phyloP scores from a whole-genome alignment of 805 yeast species.

The Zygosaccharomyces gambellarensis region DNA sequence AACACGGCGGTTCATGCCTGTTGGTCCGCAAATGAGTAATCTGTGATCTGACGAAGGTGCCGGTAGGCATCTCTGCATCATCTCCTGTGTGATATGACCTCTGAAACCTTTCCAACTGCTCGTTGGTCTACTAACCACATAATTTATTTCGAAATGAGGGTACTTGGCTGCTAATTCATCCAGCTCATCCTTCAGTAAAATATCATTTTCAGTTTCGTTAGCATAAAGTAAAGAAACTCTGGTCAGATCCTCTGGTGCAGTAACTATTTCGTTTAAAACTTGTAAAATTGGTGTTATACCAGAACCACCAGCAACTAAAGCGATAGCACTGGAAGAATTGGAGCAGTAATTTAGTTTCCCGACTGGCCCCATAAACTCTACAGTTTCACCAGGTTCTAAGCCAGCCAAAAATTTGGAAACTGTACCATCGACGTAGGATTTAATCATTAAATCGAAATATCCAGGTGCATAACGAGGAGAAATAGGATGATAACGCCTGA shows the following conservation, averaged over 20 bases:
- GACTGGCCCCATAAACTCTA: constrained; percentile 73
- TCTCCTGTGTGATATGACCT: constrained; percentile 58
- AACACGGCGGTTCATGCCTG: constrained; percentile 55
- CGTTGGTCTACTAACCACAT: constrained; percentile 51
- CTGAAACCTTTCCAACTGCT: constrained; percentile 50
- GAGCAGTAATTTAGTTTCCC: constrained; percentile 60
- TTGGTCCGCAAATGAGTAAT: constrained; percentile 71
- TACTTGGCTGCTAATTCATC: constrained; percentile 62
- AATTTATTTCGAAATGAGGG: constrained; percentile 57
- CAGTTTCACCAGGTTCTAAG: constrained; percentile 58
- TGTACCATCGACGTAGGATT: constrained; percentile 66
- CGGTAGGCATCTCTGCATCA: constrained; percentile 53
- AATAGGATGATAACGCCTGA: constrained; percentile 73
- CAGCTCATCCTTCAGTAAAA: constrained; percentile 63
- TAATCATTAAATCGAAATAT: constrained; percentile 69
- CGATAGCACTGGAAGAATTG: constrained; percentile 59
- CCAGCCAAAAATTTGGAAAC: constrained; percentile 65
- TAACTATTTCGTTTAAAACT: constrained; percentile 63
- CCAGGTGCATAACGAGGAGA: constrained; percentile 67
- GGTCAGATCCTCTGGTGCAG: constrained; percentile 63
- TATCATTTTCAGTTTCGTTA: constrained; percentile 73
- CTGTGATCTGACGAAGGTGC: constrained; percentile 44
- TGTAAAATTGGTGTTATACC: constrained; percentile 90
- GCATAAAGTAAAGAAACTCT: constrained; percentile 61
- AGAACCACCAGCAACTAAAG: constrained; percentile 78